Evolutionary conservation across 75 land plant genomes (phyloP).

Genomic region (Cryptomeria japonica): DNA sequence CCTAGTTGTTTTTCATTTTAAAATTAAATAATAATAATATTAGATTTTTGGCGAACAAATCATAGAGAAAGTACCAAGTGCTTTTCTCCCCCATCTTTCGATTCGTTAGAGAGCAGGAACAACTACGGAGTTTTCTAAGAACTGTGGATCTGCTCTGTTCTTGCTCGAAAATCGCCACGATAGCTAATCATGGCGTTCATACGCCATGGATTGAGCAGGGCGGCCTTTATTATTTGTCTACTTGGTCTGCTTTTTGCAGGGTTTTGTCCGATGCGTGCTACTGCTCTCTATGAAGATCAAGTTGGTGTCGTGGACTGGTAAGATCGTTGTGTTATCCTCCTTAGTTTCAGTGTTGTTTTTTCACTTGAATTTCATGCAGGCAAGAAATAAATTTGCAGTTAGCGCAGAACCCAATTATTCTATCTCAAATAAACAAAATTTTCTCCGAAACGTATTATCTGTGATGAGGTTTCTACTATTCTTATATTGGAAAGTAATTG

Average conservation of each 20-base stretch:
- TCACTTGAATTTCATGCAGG: neutral
- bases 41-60: neutral
- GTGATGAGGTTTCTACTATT: neutral
- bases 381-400: neutral
- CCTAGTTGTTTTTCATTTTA: neutral
- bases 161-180: neutral
- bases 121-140: neutral
- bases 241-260: neutral
- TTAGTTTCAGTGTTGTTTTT: neutral
- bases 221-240: neutral
- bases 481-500: neutral
- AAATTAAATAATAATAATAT: neutral
- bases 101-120: neutral
- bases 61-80: neutral
- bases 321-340: neutral
- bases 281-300: constrained; percentile 8
- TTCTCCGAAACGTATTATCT: neutral
- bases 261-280: neutral
- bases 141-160: neutral
- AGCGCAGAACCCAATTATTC: neutral
- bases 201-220: neutral
- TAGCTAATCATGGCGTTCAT: neutral
- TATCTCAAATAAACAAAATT: too few relatives aligned
- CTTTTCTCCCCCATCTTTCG: neutral
- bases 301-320: constrained; percentile 12